Percentiles rank a stretch among this genome's conserved stretches.
phyloP scores from a whole-genome alignment of 495 filamentous ascomycete genomes.

The Massariosphaeria phaeospora region DNA sequence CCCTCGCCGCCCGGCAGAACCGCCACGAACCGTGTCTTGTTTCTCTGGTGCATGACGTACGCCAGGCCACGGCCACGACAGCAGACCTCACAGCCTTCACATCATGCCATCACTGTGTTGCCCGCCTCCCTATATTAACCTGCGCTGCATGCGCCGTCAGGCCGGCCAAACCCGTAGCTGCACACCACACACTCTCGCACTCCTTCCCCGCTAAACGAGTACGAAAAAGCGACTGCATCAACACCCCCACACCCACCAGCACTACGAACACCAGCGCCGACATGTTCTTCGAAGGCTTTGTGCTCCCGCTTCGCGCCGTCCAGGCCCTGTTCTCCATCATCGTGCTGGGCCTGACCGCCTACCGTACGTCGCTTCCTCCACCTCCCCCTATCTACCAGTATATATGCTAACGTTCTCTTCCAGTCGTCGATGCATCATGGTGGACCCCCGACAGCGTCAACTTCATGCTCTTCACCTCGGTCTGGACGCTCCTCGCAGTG shows the following conservation, averaged over 20 bases:
- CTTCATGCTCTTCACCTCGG: slow-evolving; percentile 68
- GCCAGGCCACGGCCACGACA: too few relatives aligned
- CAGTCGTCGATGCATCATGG: slow-evolving; percentile 38
- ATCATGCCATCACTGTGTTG: too few relatives aligned
- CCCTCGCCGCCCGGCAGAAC: background rate
- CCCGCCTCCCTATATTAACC: too few relatives aligned
- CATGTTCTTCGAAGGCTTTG: background rate
- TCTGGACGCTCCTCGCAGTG: slow-evolving; percentile 68
- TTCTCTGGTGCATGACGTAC: background rate
- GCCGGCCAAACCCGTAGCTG: background rate
- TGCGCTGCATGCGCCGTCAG: too few relatives aligned
- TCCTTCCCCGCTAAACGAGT: background rate
- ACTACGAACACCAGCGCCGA: background rate
- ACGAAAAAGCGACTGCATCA: too few relatives aligned
- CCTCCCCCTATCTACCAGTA: background rate
- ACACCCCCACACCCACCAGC: background rate
- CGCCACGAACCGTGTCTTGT: background rate
- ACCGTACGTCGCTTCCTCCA: slow-evolving; percentile 46
- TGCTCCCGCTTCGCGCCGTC: slow-evolving; percentile 52
- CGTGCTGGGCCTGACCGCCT: slow-evolving; percentile 69
- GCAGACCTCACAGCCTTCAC: too few relatives aligned
- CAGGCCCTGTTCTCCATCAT: slow-evolving; percentile 66
- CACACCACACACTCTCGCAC: background rate
- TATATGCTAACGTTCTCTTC: background rate
- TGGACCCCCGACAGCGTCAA: slow-evolving; percentile 48